Percentiles rank a stretch among this genome's conserved stretches.
Evolutionary conservation across 2,329 filamentous ascomycete genomes (phyloP).

Genomic region (Fusarium austroafricanum): DNA sequence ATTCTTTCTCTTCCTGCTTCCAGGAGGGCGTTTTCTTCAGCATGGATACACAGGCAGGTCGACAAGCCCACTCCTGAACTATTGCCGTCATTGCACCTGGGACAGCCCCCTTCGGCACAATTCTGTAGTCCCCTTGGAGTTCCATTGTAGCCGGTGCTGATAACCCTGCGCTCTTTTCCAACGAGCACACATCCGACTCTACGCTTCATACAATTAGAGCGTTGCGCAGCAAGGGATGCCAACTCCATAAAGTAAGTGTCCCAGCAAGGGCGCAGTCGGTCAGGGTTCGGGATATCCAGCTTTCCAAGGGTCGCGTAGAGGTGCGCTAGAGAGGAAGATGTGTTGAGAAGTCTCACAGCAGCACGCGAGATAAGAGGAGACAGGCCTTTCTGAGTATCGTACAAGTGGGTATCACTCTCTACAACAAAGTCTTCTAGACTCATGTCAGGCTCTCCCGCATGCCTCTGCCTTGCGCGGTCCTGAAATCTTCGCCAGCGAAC

Average conservation of each 20-base stretch:
- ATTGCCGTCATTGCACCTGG: constrained; percentile 82
- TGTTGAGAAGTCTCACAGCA: constrained; percentile 87
- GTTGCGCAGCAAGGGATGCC: constrained; percentile 88
- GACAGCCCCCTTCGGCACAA: constrained; percentile 92
- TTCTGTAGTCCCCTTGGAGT: constrained; percentile 91
- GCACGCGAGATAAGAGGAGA: constrained; percentile 84
- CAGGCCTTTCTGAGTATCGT: constrained; percentile 71
- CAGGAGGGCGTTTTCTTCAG: constrained; percentile 95
- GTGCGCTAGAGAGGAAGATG: constrained; percentile 75
- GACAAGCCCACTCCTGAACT: constrained; percentile 77
- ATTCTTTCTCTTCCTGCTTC: constrained; percentile 95
- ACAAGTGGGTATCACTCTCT: constrained; percentile 79
- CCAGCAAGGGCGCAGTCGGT: constrained; percentile 89
- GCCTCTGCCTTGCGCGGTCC: constrained; percentile 41
- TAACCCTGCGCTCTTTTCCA: constrained; percentile 80
- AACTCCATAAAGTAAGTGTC: constrained; percentile 98
- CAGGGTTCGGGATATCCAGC: constrained; percentile 80
- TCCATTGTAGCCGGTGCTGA: constrained; percentile 97
- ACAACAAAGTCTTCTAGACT: constrained; percentile 67
- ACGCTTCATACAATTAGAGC: constrained; percentile 98
- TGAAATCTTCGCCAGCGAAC: constrained; percentile 86
- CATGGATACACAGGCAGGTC: constrained; percentile 96
- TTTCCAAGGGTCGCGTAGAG: constrained; percentile 78
- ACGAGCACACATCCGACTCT: constrained; percentile 95
- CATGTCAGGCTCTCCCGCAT: constrained; percentile 43